A percentile compares a stretch with the other conserved stretches of the same genome.
phyloP scores from a whole-genome alignment of 2,329 filamentous ascomycete species.

The Exutisphaerella laricina region DNA sequence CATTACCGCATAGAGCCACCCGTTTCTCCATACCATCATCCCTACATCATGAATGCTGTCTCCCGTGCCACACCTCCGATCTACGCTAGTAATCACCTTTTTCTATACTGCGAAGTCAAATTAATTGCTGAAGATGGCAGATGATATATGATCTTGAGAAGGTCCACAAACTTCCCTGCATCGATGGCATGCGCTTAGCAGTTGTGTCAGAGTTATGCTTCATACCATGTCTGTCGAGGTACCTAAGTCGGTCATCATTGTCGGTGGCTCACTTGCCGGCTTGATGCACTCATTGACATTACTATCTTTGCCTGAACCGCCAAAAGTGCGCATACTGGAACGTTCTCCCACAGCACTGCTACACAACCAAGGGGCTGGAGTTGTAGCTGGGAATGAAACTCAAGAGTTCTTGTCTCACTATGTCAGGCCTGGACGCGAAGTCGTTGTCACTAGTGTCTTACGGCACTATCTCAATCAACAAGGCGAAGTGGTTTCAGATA shows the following conservation, averaged over 20 bases:
- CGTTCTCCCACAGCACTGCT: slow-evolving; percentile 40
- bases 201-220: no score
- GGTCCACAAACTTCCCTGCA: no score
- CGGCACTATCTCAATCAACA: slow-evolving; percentile 28
- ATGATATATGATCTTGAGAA: no score
- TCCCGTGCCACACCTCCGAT: no score
- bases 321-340: slow-evolving; percentile 35
- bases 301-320: slow-evolving; percentile 22
- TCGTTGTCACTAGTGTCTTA: slow-evolving; percentile 26
- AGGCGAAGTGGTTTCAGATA: slow-evolving; percentile 28
- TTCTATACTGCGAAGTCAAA: no score
- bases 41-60: no score
- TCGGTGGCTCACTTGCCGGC: slow-evolving; percentile 30
- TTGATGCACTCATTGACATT: slow-evolving; percentile 27
- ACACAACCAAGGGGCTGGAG: slow-evolving; percentile 46
- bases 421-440: slow-evolving; percentile 35
- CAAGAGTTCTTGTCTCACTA: slow-evolving; percentile 41
- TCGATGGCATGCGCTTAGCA: no score
- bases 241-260: slow-evolving; percentile 27
- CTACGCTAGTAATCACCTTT: no score
- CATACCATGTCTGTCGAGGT: no score
- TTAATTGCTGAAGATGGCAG: no score
- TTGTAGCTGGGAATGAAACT: slow-evolving; percentile 43
- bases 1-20: no score
- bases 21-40: no score